Evolutionary conservation across 495 filamentous ascomycete species (phyloP).

Genomic region (Podospora pseudopauciseta): DNA sequence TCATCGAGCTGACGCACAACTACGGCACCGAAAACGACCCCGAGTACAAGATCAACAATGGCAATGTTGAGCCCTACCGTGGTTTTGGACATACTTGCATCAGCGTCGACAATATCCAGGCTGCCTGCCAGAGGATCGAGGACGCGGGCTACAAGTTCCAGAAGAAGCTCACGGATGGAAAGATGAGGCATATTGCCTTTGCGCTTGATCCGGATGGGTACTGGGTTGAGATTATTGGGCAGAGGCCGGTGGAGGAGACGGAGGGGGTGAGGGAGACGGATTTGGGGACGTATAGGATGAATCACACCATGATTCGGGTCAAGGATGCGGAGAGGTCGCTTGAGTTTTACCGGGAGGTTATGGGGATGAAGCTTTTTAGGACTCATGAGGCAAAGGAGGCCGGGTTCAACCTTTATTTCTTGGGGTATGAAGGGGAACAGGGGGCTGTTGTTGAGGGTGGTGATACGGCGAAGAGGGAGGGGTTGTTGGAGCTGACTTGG

Average conservation of each 20-base stretch:
- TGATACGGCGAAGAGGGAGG: slow-evolving; percentile 55
- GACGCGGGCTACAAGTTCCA: slow-evolving; percentile 89
- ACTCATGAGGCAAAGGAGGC: slow-evolving; percentile 65
- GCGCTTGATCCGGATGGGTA: slow-evolving; percentile 91
- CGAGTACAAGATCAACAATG: slow-evolving; percentile 77
- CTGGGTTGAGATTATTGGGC: slow-evolving; percentile 73
- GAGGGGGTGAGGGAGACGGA: slow-evolving; percentile 38
- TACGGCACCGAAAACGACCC: slow-evolving; percentile 89
- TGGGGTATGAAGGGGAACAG: slow-evolving; percentile 65
- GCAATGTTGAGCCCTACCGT: slow-evolving; percentile 79
- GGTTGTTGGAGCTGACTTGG: slow-evolving; percentile 88
- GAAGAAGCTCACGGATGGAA: slow-evolving; percentile 85
- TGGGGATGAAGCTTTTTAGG: slow-evolving; percentile 81
- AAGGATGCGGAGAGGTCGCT: slow-evolving; percentile 82
- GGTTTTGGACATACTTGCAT: slow-evolving; percentile 92
- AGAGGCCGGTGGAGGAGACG: slow-evolving; percentile 40
- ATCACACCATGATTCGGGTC: slow-evolving; percentile 92
- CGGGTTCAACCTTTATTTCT: slow-evolving; percentile 87
- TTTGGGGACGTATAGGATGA: slow-evolving; percentile 47
- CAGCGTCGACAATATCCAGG: slow-evolving; percentile 85
- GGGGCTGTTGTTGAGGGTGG: slow-evolving; percentile 44
- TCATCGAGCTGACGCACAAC: slow-evolving; percentile 95
- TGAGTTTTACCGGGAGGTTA: slow-evolving; percentile 83
- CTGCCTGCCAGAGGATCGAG: slow-evolving; percentile 81
- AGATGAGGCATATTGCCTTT: slow-evolving; percentile 88